phyloP scores from a whole-genome alignment of 345 rosid genomes.

The Populus euphratica region DNA sequence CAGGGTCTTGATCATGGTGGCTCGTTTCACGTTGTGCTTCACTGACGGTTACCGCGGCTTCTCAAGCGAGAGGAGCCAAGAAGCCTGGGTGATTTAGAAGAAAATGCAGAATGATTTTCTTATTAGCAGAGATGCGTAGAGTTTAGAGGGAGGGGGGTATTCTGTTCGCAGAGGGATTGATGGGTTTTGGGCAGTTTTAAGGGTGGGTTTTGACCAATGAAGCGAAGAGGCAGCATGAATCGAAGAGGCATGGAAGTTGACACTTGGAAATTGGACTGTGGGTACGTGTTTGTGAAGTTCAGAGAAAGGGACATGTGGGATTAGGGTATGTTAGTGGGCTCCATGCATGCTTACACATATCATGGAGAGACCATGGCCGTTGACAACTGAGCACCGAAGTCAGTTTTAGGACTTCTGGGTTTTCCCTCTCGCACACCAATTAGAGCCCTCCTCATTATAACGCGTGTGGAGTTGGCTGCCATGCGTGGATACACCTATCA shows the following conservation, averaged over 20 bases:
- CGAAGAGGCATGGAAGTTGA: constrained; percentile 35
- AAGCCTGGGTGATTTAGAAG: neutral
- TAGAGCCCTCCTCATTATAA: constrained; percentile 16
- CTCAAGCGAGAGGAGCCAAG: neutral
- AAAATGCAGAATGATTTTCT: neutral
- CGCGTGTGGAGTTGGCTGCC: constrained; percentile 67
- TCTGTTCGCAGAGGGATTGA: neutral
- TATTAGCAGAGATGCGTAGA: neutral
- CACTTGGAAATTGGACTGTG: constrained; percentile 52
- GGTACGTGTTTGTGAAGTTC: constrained; percentile 67
- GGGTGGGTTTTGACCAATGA: constrained; percentile 27
- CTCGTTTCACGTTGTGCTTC: neutral
- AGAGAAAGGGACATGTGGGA: constrained; percentile 55
- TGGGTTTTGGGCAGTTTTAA: constrained; percentile 12
- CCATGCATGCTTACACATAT: constrained; percentile 48
- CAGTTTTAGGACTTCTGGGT: neutral
- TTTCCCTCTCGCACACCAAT: neutral
- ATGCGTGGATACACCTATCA: constrained; percentile 89
- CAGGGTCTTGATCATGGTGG: constrained; percentile 64
- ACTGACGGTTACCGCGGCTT: neutral
- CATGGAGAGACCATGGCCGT: neutral
- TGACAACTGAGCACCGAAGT: neutral
- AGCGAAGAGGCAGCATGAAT: constrained; percentile 44
- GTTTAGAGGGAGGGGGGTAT: neutral
- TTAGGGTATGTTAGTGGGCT: constrained; percentile 31